Evolutionary conservation across 768 basidiomycete species (phyloP).

Genomic region (Tulasnella sp.): DNA sequence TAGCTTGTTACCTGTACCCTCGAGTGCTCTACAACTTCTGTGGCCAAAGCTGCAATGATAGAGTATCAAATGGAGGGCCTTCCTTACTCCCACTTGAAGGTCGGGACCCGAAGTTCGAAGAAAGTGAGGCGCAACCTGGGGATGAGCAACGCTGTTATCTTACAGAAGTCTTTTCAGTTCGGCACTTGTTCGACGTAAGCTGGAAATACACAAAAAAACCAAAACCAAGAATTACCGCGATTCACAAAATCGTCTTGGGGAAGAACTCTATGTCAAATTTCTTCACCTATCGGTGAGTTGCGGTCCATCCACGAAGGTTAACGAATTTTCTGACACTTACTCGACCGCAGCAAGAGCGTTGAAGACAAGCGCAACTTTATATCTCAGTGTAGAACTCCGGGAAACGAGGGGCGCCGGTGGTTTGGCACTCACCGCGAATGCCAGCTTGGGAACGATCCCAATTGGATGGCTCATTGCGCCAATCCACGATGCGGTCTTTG

Average conservation of each 20-base stretch:
- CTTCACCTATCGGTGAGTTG: slow-evolving; percentile 6
- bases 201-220: slow-evolving; percentile 4
- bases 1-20: slow-evolving; percentile 18
- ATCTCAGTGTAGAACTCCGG: not conserved
- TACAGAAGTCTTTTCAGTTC: not conserved
- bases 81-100: slow-evolving; percentile 7
- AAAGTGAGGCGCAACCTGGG: not conserved
- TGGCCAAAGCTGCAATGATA: slow-evolving; percentile 13
- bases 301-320: not conserved
- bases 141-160: no score
- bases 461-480: not conserved
- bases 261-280: not conserved
- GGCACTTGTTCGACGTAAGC: not conserved
- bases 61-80: slow-evolving; percentile 2
- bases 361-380: slow-evolving; percentile 18
- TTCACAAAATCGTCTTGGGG: slow-evolving; percentile 12
- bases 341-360: not conserved
- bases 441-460: slow-evolving; percentile 12
- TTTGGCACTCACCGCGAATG: slow-evolving; percentile 16
- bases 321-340: not conserved
- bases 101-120: slow-evolving; percentile 22
- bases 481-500: not conserved
- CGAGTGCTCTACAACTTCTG: slow-evolving; percentile 13
- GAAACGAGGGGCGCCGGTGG: slow-evolving; percentile 23
- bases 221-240: not conserved